A percentile compares a stretch with the other conserved stretches of the same genome.
phyloP scores from a whole-genome alignment of 106 monocot species.

The Triglochin maritima region DNA sequence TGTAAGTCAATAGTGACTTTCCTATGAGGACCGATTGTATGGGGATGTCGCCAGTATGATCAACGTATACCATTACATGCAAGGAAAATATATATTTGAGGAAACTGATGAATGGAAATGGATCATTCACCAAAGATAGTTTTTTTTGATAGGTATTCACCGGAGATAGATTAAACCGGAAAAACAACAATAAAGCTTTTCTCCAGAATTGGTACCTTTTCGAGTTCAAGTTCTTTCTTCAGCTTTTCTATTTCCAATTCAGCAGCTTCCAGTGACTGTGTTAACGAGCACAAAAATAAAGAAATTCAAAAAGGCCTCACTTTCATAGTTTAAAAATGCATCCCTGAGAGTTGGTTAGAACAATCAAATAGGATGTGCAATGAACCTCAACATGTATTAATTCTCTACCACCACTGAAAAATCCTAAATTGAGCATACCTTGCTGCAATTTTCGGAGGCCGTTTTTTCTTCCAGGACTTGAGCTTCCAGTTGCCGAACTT shows the following conservation, averaged over 20 bases:
- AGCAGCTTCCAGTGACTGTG: conserved; percentile 49
- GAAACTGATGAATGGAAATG: too few species aligned
- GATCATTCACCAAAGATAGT: too few species aligned
- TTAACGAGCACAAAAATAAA: conserved; percentile 11
- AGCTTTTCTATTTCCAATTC: conserved; percentile 56
- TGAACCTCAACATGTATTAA: background rate
- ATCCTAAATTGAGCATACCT: conserved; percentile 36
- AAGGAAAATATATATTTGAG: too few species aligned
- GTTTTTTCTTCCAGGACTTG: conserved; percentile 65
- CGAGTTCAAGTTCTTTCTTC: conserved; percentile 63
- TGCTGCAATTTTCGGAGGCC: conserved; percentile 38
- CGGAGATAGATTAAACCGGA: too few species aligned
- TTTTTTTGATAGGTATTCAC: too few species aligned
- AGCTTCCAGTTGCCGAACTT: conserved; percentile 64
- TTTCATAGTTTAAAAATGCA: background rate
- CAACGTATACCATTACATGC: too few species aligned
- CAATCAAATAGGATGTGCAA: background rate
- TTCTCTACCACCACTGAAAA: background rate
- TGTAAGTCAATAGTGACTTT: too few species aligned
- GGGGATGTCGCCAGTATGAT: too few species aligned
- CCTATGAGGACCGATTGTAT: too few species aligned
- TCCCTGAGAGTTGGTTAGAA: background rate
- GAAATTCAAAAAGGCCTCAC: background rate
- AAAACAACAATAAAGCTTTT: too few species aligned
- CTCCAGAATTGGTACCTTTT: conserved; percentile 52